Percentiles rank a stretch among this genome's conserved stretches.
phyloP scores from a whole-genome alignment of 164 flowering plant genomes.

The Tetracentron sinense region DNA sequence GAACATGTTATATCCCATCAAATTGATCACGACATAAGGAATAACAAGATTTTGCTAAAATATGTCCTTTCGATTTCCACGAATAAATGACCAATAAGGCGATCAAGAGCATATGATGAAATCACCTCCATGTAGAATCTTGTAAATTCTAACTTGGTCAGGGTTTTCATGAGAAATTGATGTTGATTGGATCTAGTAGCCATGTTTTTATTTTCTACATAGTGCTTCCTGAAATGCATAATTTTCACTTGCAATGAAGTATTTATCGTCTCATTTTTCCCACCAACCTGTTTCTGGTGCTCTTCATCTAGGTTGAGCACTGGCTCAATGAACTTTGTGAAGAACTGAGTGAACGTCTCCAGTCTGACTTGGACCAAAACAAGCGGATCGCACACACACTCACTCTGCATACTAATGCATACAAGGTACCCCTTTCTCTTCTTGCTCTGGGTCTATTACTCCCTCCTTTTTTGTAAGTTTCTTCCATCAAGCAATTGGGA shows the following conservation, averaged over 20 bases:
- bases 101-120: too few relatives aligned
- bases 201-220: background rate
- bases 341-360: conserved; percentile 82
- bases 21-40: too few relatives aligned
- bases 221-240: background rate
- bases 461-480: background rate
- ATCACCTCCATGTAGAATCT: too few relatives aligned
- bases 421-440: conserved; percentile 41
- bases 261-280: background rate
- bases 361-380: conserved; percentile 67
- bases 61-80: too few relatives aligned
- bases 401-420: conserved; percentile 74
- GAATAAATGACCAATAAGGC: too few relatives aligned
- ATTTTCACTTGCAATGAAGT: background rate
- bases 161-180: too few relatives aligned
- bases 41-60: too few relatives aligned
- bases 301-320: conserved; percentile 54
- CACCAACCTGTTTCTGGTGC: conserved; percentile 1
- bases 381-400: conserved; percentile 82
- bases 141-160: too few relatives aligned
- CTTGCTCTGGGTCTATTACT: background rate
- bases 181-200: background rate
- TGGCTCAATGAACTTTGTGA: conserved; percentile 92
- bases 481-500: conserved; percentile 1
- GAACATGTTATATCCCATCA: too few relatives aligned